These are phyloP conservation scores for Pleurozium schreberi DNA, from an alignment of 225 moss, liverwort and hornwort species.

Conservation along the genomic window DNA sequence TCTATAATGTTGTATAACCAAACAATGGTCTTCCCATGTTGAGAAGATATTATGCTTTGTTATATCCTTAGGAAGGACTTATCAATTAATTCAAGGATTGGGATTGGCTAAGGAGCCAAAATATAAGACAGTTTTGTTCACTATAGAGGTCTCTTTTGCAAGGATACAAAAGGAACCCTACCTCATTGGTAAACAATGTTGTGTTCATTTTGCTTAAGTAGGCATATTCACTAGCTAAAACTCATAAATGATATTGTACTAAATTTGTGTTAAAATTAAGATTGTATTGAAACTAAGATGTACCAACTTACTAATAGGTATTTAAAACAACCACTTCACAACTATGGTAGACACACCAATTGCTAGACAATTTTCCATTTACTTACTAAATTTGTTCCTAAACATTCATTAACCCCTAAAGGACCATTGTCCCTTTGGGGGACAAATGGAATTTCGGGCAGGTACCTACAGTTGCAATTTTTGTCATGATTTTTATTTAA, in stretches of 20 bases:
- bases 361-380: too few species aligned
- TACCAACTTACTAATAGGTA: not conserved
- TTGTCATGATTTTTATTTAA: too few species aligned
- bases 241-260: not conserved
- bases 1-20: not conserved
- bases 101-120: not conserved
- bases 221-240: not conserved
- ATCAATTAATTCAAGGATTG: not conserved
- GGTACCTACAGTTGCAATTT: too few species aligned
- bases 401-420: too few species aligned
- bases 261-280: not conserved
- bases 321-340: not conserved
- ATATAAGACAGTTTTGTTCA: not conserved
- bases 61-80: accelerated
- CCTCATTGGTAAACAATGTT: not conserved
- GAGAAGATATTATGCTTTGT: not conserved
- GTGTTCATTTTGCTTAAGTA: not conserved
- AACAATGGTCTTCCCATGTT: not conserved
- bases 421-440: too few species aligned
- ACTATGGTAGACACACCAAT: too few species aligned
- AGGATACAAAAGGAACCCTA: not conserved
- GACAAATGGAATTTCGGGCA: too few species aligned
- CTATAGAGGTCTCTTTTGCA: accelerated
- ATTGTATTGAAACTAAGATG: not conserved
- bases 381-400: too few species aligned